Conservation (phyloP, 1,284 basidiomycete genomes). For the Trichosporon sp. region DNA sequence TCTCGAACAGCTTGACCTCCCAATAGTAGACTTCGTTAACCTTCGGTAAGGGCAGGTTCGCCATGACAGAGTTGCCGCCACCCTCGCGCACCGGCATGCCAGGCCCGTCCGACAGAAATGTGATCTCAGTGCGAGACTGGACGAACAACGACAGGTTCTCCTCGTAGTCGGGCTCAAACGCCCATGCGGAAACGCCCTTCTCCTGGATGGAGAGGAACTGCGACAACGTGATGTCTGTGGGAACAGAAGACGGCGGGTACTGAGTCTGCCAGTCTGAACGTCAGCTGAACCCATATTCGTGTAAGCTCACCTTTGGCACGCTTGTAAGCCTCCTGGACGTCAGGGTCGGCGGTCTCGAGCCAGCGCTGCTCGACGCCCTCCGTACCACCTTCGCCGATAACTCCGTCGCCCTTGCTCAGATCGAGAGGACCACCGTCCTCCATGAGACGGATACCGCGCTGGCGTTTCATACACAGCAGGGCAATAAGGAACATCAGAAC, state of each 20-base stretch:
- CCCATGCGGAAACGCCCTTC: slow-evolving; percentile 96
- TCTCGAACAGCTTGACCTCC: slow-evolving; percentile 97
- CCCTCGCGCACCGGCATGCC: slow-evolving; percentile 57
- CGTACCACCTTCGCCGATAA: slow-evolving; percentile 85
- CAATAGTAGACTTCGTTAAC: slow-evolving; percentile 97
- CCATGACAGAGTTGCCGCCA: slow-evolving; percentile 81
- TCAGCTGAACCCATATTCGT: neutral
- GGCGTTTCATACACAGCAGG: slow-evolving; percentile 72
- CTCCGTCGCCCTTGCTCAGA: slow-evolving; percentile 81
- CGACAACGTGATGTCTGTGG: slow-evolving; percentile 92
- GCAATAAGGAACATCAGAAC: slow-evolving; percentile 83
- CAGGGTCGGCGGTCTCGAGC: slow-evolving; percentile 77
- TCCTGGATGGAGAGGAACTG: slow-evolving; percentile 97
- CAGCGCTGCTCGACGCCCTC: slow-evolving; percentile 87
- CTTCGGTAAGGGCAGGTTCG: slow-evolving; percentile 88
- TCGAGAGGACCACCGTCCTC: slow-evolving; percentile 91
- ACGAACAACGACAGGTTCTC: slow-evolving; percentile 83
- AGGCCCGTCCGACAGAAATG: slow-evolving; percentile 88
- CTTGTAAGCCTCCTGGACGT: slow-evolving; percentile 66
- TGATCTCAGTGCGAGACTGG: slow-evolving; percentile 88
- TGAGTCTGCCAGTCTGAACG: slow-evolving; percentile 75
- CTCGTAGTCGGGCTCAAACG: slow-evolving; percentile 94
- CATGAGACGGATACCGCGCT: slow-evolving; percentile 72
- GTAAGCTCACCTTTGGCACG: slow-evolving; percentile 74
- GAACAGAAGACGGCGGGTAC: slow-evolving; percentile 84